Conservation (phyloP, 495 filamentous ascomycete species). For the Penicillium ochrochloron region DNA sequence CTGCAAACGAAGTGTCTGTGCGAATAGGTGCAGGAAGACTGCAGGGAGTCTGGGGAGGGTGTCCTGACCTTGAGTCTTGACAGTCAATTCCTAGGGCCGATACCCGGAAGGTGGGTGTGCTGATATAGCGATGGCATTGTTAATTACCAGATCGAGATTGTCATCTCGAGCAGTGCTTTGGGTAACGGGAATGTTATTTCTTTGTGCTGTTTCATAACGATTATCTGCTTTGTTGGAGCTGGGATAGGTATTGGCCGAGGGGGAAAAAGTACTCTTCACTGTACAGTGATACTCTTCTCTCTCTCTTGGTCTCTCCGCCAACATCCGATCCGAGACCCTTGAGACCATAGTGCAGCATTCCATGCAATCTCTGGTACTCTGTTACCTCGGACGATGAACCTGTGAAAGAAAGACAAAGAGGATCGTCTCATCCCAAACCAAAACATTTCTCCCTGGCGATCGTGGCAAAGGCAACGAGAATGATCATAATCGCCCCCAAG, state of each 20-base stretch:
- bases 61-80: background rate
- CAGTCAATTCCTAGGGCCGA: background rate
- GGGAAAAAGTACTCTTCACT: background rate
- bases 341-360: background rate
- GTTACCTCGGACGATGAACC: background rate
- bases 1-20: constrained; percentile 41
- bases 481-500: constrained; percentile 1
- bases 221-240: background rate
- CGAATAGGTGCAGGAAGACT: constrained; percentile 11
- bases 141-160: background rate
- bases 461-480: constrained; percentile 8
- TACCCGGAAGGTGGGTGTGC: background rate
- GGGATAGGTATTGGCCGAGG: background rate
- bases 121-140: background rate
- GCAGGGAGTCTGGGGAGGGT: background rate
- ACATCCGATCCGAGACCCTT: constrained; percentile 13
- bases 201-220: background rate
- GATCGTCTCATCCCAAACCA: background rate
- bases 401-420: background rate
- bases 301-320: constrained; percentile 12
- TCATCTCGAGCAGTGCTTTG: background rate
- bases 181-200: background rate
- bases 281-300: background rate
- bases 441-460: constrained; percentile 2
- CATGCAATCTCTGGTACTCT: background rate